Conservation (phyloP, 2,329 filamentous ascomycete genomes). For the Rhinocladiella mackenziei region DNA sequence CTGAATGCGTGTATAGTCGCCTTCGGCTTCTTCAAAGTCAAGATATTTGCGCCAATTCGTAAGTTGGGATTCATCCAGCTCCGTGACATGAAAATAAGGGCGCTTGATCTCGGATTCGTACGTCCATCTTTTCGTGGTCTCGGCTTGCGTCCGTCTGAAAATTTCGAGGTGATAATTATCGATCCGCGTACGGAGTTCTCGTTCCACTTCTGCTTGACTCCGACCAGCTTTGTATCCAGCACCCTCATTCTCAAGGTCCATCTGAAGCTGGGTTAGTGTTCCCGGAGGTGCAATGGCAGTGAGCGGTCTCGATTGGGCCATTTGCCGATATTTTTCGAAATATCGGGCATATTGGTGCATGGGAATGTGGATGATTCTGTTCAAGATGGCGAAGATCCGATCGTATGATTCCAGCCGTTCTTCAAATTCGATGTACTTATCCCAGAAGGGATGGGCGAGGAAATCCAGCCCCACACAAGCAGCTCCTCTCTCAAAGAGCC, state of each 20-base stretch:
- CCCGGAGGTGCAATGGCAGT: slow-evolving; percentile 68
- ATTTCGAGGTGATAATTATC: slow-evolving; percentile 76
- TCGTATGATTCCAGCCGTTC: slow-evolving; percentile 81
- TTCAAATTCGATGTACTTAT: slow-evolving; percentile 97
- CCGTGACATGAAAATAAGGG: slow-evolving; percentile 93
- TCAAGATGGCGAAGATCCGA: slow-evolving; percentile 78
- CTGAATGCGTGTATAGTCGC: slow-evolving; percentile 67
- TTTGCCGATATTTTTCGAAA: slow-evolving; percentile 80
- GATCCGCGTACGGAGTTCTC: slow-evolving; percentile 73
- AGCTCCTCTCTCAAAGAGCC: slow-evolving; percentile 87
- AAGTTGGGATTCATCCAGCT: slow-evolving; percentile 80
- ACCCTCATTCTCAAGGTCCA: slow-evolving; percentile 67
- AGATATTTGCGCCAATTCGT: slow-evolving; percentile 93
- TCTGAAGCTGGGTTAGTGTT: slow-evolving; percentile 62
- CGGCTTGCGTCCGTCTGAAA: slow-evolving; percentile 75
- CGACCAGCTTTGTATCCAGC: slow-evolving; percentile 51
- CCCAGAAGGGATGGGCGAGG: slow-evolving; percentile 93
- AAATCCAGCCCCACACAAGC: slow-evolving; percentile 86
- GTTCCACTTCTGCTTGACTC: slow-evolving; percentile 74
- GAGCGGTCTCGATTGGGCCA: slow-evolving; percentile 69
- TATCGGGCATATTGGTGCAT: slow-evolving; percentile 96
- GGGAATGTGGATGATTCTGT: slow-evolving; percentile 79
- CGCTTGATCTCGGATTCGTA: slow-evolving; percentile 94
- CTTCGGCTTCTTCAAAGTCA: slow-evolving; percentile 88
- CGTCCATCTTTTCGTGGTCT: slow-evolving; percentile 89